phyloP scores from a whole-genome alignment of 345 rosid species.

The Lepidium aucheri region DNA sequence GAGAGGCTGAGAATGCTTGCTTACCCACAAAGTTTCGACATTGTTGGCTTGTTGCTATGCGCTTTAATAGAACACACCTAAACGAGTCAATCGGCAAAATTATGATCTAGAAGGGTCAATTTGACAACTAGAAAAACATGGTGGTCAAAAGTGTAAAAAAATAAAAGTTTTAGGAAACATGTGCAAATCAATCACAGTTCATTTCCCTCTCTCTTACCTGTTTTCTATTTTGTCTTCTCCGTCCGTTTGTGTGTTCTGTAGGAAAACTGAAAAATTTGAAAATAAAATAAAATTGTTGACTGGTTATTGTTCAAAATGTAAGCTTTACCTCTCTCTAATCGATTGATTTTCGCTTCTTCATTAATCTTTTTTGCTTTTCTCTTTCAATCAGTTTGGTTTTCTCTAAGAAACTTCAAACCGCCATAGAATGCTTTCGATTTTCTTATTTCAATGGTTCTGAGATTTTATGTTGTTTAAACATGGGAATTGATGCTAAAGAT shows the following conservation, averaged over 20 bases:
- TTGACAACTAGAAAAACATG: background rate
- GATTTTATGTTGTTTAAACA: background rate
- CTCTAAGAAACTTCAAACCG: background rate
- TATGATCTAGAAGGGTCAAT: background rate
- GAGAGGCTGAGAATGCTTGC: too few relatives aligned
- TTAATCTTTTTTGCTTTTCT: background rate
- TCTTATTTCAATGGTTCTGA: background rate
- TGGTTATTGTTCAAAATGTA: constrained; percentile 3
- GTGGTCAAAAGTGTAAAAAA: background rate
- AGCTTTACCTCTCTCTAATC: constrained; percentile 1
- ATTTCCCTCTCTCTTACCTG: background rate
- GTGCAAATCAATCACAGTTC: background rate
- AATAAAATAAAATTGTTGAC: background rate
- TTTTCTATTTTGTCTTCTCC: constrained; percentile 8
- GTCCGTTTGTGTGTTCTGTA: background rate
- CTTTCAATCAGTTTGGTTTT: background rate
- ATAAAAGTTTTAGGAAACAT: background rate
- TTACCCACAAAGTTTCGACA: too few relatives aligned
- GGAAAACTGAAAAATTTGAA: background rate
- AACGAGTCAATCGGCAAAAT: background rate
- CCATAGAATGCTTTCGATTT: background rate
- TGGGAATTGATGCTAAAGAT: constrained; percentile 42
- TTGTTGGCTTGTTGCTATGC: too few relatives aligned
- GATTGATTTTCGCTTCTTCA: background rate
- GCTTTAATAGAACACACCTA: too few relatives aligned